Evolutionary conservation across 352 stramenopile genomes (phyloP).

Genomic region (Globisporangium lucens): DNA sequence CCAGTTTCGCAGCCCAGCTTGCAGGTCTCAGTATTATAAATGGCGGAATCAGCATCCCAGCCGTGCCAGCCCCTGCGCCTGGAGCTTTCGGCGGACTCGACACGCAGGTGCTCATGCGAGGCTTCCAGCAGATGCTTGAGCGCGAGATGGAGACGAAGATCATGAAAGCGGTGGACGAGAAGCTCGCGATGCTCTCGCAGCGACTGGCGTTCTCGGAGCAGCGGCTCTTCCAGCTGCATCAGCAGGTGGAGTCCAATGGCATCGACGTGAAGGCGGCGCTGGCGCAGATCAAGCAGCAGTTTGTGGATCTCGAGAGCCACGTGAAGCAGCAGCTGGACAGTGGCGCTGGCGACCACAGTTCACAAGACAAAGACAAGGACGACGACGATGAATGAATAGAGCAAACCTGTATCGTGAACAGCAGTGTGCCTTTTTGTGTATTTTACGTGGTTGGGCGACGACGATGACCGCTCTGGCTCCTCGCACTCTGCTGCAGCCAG

Average conservation of each 20-base stretch:
- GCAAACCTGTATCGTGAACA: neutral
- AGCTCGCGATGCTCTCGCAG: conserved; percentile 49
- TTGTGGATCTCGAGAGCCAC: conserved; percentile 35
- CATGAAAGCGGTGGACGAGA: conserved; percentile 49
- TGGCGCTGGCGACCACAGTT: neutral
- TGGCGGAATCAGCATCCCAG: neutral
- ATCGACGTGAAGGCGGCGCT: conserved; percentile 32
- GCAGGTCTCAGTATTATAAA: conserved; percentile 6
- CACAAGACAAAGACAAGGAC: conserved; percentile 5
- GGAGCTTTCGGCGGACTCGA: conserved; percentile 18
- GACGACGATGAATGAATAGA: conserved; percentile 2
- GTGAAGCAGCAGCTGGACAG: conserved; percentile 23
- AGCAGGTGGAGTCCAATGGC: conserved; percentile 45
- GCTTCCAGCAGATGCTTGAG: conserved; percentile 63
- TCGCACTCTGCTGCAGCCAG: conserved; percentile 34
- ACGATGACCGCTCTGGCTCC: conserved; percentile 17
- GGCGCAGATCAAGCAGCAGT: conserved; percentile 41
- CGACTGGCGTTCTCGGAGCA: conserved; percentile 65
- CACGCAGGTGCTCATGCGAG: conserved; percentile 40
- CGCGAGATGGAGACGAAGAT: conserved; percentile 70
- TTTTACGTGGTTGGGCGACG: conserved; percentile 16
- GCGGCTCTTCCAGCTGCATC: conserved; percentile 54
- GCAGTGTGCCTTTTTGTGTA: neutral
- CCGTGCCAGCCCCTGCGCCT: neutral
- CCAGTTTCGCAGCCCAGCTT: conserved; percentile 7